phyloP scores from a whole-genome alignment of 495 filamentous ascomycete genomes.

The Penicillium ochrochloron region DNA sequence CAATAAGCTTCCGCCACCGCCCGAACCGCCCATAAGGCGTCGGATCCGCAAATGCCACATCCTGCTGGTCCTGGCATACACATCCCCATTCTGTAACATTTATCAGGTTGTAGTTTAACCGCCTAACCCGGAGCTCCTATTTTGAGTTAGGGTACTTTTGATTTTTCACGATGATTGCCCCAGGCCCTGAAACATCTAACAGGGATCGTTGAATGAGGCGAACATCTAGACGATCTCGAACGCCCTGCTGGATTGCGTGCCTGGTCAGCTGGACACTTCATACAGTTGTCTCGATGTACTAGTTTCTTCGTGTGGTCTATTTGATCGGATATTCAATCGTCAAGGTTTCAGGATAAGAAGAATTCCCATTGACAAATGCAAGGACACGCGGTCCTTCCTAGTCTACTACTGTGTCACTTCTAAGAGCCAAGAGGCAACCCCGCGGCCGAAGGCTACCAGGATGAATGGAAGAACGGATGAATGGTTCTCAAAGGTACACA shows the following conservation, averaged over 20 bases:
- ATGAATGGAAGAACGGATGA: not conserved
- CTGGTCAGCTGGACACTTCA: slow-evolving; percentile 17
- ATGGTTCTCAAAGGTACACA: slow-evolving; percentile 10
- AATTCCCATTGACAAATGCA: not conserved
- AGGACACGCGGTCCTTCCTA: not conserved
- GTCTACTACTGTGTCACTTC: not conserved
- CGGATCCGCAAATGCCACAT: slow-evolving; percentile 10
- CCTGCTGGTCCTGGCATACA: not conserved
- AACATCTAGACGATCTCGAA: slow-evolving; percentile 21
- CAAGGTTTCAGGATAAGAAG: not conserved
- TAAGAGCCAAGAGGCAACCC: not conserved
- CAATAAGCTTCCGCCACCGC: slow-evolving; percentile 18
- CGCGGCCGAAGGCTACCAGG: not conserved
- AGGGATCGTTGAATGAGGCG: slow-evolving; percentile 16
- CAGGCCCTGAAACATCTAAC: not conserved
- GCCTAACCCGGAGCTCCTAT: not conserved
- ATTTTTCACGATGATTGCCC: not conserved
- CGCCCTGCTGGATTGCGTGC: slow-evolving; percentile 14
- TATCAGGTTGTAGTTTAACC: not conserved
- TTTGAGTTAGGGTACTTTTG: not conserved
- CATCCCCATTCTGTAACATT: not conserved
- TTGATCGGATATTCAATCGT: not conserved
- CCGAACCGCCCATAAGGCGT: slow-evolving; percentile 8
- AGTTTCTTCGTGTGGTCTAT: no score
- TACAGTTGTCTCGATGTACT: not conserved